Evolutionary conservation across 2,329 filamentous ascomycete genomes (phyloP).

Genomic region (Aureobasidium uvarum): DNA sequence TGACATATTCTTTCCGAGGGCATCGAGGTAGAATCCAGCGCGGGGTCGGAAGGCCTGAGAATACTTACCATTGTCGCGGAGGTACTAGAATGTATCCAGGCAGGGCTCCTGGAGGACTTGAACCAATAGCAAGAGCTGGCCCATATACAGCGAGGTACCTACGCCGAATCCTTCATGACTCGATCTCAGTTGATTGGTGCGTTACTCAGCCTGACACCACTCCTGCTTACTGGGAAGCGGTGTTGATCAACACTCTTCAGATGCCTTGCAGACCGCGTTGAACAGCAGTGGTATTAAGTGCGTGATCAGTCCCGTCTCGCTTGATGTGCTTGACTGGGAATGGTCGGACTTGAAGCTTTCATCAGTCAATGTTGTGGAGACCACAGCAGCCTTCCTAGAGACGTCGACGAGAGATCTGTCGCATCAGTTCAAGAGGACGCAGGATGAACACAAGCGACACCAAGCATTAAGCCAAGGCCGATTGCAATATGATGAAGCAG

Average conservation of each 20-base stretch:
- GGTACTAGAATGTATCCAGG: background rate
- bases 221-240: background rate
- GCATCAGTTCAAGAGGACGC: background rate
- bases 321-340: background rate
- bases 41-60: background rate
- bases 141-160: background rate
- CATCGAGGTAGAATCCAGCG: background rate
- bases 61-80: background rate
- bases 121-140: too few species aligned
- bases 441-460: background rate
- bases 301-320: background rate
- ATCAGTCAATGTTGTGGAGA: background rate
- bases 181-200: background rate
- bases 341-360: background rate
- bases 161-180: background rate
- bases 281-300: background rate
- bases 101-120: too few species aligned
- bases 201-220: background rate
- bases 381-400: background rate
- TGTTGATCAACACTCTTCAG: background rate
- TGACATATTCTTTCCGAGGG: background rate
- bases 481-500: background rate
- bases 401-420: background rate
- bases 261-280: background rate
- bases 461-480: background rate